These are phyloP conservation scores for Yamadazyma jaroonii DNA, from an alignment of 1,139 yeast genomes.

Conservation along the genomic window DNA sequence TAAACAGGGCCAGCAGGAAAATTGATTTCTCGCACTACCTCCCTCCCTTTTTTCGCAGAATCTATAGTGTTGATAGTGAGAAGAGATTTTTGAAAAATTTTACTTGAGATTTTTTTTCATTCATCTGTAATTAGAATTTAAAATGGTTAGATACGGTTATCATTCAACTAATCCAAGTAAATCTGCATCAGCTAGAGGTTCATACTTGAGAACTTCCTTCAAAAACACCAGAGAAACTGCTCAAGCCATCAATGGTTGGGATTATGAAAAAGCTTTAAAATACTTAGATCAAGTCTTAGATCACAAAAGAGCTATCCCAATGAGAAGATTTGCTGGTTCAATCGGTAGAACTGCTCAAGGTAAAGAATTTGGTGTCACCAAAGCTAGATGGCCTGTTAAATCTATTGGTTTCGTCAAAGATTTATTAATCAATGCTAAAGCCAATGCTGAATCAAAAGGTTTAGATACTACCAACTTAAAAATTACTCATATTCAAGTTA, in stretches of 20 bases:
- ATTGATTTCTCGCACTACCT: too few relatives aligned
- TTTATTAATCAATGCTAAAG: slow-evolving; percentile 94
- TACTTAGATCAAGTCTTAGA: slow-evolving; percentile 96
- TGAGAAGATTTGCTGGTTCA: slow-evolving; percentile 96
- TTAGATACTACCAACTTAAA: slow-evolving; percentile 91
- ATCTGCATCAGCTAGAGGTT: slow-evolving; percentile 99
- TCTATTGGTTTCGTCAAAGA: slow-evolving; percentile 94
- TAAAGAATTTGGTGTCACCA: slow-evolving; percentile 99
- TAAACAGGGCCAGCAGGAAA: background rate
- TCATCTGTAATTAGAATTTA: slow-evolving; percentile 7
- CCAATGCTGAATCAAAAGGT: slow-evolving; percentile 99
- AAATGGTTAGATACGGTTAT: slow-evolving; percentile 89
- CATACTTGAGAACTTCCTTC: slow-evolving; percentile 98
- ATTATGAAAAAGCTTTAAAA: slow-evolving; percentile 90
- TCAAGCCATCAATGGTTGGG: slow-evolving; percentile 98
- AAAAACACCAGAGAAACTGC: slow-evolving; percentile 99
- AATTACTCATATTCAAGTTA: slow-evolving; percentile 98
- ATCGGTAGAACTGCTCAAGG: slow-evolving; percentile 99
- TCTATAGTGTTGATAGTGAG: slow-evolving; percentile 1
- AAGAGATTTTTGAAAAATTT: slow-evolving; percentile 4
- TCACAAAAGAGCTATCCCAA: slow-evolving; percentile 99
- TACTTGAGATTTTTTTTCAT: slow-evolving; percentile 2
- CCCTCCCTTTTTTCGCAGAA: background rate
- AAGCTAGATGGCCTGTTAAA: slow-evolving; percentile 99
- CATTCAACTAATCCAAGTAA: slow-evolving; percentile 99